Evolutionary conservation across 805 yeast genomes (phyloP).

Genomic region (Starmerella sirachaensis): DNA sequence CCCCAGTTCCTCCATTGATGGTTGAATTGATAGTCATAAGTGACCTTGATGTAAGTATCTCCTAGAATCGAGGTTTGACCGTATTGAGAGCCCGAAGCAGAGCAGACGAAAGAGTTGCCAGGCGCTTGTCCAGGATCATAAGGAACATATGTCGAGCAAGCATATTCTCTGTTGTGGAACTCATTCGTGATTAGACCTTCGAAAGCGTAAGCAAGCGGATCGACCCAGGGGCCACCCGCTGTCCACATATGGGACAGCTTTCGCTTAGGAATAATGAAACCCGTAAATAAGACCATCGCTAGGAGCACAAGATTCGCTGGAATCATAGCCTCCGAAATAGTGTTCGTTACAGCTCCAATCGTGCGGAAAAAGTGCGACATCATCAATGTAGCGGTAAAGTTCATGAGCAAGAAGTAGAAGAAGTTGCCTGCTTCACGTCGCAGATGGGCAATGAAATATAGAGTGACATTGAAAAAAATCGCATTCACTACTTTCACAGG

Average conservation of each 20-base stretch:
- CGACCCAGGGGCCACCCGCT: slow-evolving; percentile 48
- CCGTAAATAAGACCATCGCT: slow-evolving; percentile 46
- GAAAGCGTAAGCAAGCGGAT: slow-evolving; percentile 47
- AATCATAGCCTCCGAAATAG: slow-evolving; percentile 47
- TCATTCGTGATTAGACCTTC: slow-evolving; percentile 58
- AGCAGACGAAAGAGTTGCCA: slow-evolving; percentile 53
- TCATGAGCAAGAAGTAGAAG: slow-evolving; percentile 40
- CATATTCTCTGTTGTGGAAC: slow-evolving; percentile 44
- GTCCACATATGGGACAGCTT: slow-evolving; percentile 57
- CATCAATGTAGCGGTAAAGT: slow-evolving; percentile 35
- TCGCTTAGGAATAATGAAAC: slow-evolving; percentile 46
- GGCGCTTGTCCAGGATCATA: slow-evolving; percentile 21
- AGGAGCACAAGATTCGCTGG: slow-evolving; percentile 45
- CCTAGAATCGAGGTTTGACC: slow-evolving; percentile 49
- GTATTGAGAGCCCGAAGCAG: slow-evolving; percentile 45
- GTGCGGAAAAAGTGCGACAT: slow-evolving; percentile 44
- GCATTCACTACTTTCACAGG: slow-evolving; percentile 46
- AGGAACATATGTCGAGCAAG: slow-evolving; percentile 49
- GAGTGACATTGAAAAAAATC: slow-evolving; percentile 36
- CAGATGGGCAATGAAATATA: slow-evolving; percentile 48
- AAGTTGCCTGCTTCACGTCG: slow-evolving; percentile 41
- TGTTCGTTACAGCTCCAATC: slow-evolving; percentile 40
- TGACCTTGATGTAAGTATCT: slow-evolving; percentile 38
- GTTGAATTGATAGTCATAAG: slow-evolving; percentile 40
- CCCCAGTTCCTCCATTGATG: slow-evolving; percentile 80